Evolutionary conservation across 768 basidiomycete species (phyloP).

Genomic region (Tulasnella sp.): DNA sequence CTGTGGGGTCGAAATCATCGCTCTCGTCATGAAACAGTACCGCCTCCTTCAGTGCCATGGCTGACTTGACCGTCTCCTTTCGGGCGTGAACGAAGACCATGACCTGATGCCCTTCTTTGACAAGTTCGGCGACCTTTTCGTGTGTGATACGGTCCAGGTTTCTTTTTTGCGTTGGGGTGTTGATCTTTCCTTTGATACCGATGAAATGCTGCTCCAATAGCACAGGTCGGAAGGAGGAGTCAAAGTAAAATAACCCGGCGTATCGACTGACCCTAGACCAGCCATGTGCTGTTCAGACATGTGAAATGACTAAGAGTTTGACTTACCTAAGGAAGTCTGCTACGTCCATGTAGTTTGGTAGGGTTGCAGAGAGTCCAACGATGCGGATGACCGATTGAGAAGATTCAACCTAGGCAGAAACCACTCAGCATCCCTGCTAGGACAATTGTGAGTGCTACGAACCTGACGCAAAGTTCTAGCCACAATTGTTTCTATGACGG

Average conservation of each 20-base stretch:
- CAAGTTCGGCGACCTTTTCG: conserved; percentile 80
- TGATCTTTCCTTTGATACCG: conserved; percentile 81
- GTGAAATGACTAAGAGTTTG: neutral
- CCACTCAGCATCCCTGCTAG: neutral
- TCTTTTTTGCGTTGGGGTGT: conserved; percentile 56
- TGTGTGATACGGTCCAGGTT: conserved; percentile 84
- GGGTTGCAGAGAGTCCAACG: conserved; percentile 84
- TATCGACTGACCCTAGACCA: conserved; percentile 66
- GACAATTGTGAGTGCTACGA: conserved; percentile 10
- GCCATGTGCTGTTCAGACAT: neutral
- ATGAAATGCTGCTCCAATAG: conserved; percentile 97
- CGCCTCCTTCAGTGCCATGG: conserved; percentile 66
- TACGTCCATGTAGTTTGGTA: conserved; percentile 95
- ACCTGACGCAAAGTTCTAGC: conserved; percentile 89
- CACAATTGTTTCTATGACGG: conserved; percentile 96
- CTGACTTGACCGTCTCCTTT: conserved; percentile 94
- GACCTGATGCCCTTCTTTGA: conserved; percentile 89
- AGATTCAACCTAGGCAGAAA: conserved; percentile 69
- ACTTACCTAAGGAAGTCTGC: conserved; percentile 81
- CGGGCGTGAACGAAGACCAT: conserved; percentile 99
- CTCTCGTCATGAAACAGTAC: conserved; percentile 55
- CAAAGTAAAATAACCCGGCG: conserved; percentile 91
- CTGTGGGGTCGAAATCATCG: conserved; percentile 71
- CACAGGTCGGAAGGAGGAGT: conserved; percentile 91
- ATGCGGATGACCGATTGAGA: conserved; percentile 93